phyloP scores from a whole-genome alignment of 352 stramenopile genomes.

The Aphanomyces euteiches region DNA sequence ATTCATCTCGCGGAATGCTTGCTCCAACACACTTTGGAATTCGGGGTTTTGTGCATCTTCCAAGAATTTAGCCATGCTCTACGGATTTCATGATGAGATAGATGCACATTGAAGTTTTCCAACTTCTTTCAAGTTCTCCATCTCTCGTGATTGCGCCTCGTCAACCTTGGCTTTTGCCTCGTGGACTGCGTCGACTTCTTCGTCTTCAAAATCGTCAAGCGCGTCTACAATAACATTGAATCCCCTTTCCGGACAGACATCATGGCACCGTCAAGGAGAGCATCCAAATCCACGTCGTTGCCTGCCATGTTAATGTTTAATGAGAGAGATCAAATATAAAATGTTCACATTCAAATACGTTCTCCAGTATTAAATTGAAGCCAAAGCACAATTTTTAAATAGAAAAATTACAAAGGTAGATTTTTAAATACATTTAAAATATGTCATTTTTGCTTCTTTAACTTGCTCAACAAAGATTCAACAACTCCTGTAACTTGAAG shows the following conservation, averaged over 20 bases:
- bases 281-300: slow-evolving; percentile 31
- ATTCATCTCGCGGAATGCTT: slow-evolving; percentile 81
- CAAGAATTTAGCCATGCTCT: slow-evolving; percentile 85
- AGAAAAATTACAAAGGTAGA: too few species aligned
- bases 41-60: slow-evolving; percentile 82
- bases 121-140: slow-evolving; percentile 65
- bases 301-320: slow-evolving; percentile 15
- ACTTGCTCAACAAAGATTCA: too few species aligned
- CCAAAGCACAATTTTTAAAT: too few species aligned
- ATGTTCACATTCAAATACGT: too few species aligned
- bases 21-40: slow-evolving; percentile 82
- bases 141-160: slow-evolving; percentile 49
- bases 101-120: neutral
- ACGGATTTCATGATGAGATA: neutral
- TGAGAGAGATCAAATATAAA: too few species aligned
- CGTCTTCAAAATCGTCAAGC: slow-evolving; percentile 80
- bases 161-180: slow-evolving; percentile 51
- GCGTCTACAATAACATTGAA: slow-evolving; percentile 46
- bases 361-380: too few species aligned
- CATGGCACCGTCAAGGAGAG: slow-evolving; percentile 22
- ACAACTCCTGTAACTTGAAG: too few species aligned
- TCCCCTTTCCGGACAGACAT: too few species aligned
- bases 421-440: too few species aligned
- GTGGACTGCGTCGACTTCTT: slow-evolving; percentile 40
- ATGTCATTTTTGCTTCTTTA: too few species aligned